These are phyloP conservation scores for Ramalina peruviana DNA, from an alignment of 495 filamentous ascomycete genomes.

Conservation along the genomic window DNA sequence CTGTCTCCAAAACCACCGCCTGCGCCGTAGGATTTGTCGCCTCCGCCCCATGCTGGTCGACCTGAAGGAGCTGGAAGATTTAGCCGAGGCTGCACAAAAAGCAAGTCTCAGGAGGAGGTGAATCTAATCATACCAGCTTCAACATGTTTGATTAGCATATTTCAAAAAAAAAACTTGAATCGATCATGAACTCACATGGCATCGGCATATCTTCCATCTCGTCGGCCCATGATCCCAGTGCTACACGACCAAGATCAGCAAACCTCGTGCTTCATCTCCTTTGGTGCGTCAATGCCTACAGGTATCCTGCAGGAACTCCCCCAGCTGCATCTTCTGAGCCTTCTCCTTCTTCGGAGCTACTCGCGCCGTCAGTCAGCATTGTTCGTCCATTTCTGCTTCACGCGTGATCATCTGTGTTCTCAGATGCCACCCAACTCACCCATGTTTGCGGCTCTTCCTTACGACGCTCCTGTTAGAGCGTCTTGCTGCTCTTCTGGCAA, in stretches of 20 bases:
- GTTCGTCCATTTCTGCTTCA: slow-evolving; percentile 20
- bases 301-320: slow-evolving; percentile 77
- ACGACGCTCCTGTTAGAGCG: not conserved
- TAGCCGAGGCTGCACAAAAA: slow-evolving; percentile 6
- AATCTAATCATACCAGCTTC: slow-evolving; percentile 16
- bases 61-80: slow-evolving; percentile 23
- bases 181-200: slow-evolving; percentile 25
- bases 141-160: not conserved
- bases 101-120: not conserved
- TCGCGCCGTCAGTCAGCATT: slow-evolving; percentile 5
- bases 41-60: slow-evolving; percentile 27
- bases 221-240: slow-evolving; percentile 91
- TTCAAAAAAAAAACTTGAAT: not conserved
- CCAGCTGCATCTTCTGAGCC: slow-evolving; percentile 85
- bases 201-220: slow-evolving; percentile 83
- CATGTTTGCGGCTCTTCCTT: slow-evolving; percentile 61
- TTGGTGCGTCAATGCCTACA: slow-evolving; percentile 39
- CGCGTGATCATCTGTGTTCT: slow-evolving; percentile 12
- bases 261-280: slow-evolving; percentile 7
- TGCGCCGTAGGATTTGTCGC: slow-evolving; percentile 23
- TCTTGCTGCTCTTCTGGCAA: not conserved
- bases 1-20: slow-evolving; percentile 7
- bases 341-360: slow-evolving; percentile 75
- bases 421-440: slow-evolving; percentile 39
- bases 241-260: slow-evolving; percentile 36